Evolutionary conservation across 768 basidiomycete genomes (phyloP).

Genomic region (Obba rivulosa): DNA sequence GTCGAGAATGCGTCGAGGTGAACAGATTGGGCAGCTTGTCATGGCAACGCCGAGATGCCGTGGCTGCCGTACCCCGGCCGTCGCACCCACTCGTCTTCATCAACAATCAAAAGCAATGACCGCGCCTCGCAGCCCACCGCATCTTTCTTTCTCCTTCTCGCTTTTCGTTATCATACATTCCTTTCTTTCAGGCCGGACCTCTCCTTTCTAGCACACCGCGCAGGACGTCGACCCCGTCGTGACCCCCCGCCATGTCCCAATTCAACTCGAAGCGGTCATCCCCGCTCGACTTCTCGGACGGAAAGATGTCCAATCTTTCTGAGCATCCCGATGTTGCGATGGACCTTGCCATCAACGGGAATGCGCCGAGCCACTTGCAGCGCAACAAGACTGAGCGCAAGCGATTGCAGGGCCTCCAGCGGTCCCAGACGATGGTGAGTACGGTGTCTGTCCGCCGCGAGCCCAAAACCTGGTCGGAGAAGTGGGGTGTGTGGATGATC

Average conservation of each 20-base stretch:
- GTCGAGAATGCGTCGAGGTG: background rate
- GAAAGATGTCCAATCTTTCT: conserved; percentile 37
- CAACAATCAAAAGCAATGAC: conserved; percentile 13
- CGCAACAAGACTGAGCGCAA: conserved; percentile 84
- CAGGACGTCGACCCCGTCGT: conserved; percentile 22
- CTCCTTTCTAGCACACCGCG: conserved; percentile 28
- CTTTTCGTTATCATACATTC: conserved; percentile 10
- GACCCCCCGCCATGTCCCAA: conserved; percentile 22
- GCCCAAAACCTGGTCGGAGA: conserved; percentile 38
- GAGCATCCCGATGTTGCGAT: conserved; percentile 41
- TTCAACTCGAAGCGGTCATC: conserved; percentile 42
- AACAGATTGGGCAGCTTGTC: conserved; percentile 7
- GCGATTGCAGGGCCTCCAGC: conserved; percentile 82
- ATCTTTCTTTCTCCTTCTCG: conserved; percentile 7
- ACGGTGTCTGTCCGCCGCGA: conserved; percentile 26
- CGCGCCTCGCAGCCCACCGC: conserved; percentile 4
- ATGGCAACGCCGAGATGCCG: conserved; percentile 16
- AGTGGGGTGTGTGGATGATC: conserved; percentile 81
- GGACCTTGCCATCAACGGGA: conserved; percentile 20
- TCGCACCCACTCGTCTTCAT: background rate
- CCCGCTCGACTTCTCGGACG: conserved; percentile 67
- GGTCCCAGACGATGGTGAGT: conserved; percentile 38
- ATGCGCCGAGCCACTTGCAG: conserved; percentile 49
- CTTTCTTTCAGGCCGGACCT: conserved; percentile 42
- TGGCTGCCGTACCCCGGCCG: background rate